Evolutionary conservation across 495 filamentous ascomycete genomes (phyloP).

Genomic region (Copromyces sp.): DNA sequence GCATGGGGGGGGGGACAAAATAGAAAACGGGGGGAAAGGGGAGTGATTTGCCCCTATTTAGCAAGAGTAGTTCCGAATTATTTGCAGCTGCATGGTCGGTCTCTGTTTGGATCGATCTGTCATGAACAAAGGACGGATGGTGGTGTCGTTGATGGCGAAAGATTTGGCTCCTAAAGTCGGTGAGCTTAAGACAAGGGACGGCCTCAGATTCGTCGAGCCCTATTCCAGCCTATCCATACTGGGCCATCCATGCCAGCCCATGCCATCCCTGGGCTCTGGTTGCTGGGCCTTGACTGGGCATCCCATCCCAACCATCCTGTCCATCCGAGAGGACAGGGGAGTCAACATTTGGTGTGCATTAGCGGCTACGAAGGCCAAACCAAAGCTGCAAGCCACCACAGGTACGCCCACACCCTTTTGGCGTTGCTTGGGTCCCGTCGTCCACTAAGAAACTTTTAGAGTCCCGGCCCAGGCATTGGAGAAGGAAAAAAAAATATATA

Average conservation of each 20-base stretch:
- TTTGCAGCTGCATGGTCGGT: conserved; percentile 8
- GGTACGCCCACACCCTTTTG: conserved; percentile 10
- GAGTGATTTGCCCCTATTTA: neutral
- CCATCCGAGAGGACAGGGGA: conserved; percentile 16
- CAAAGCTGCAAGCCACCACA: conserved; percentile 18
- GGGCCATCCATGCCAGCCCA: neutral
- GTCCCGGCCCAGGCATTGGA: neutral
- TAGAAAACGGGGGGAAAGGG: neutral
- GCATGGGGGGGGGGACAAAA: neutral
- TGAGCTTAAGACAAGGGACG: conserved; percentile 22
- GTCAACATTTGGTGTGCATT: conserved; percentile 8
- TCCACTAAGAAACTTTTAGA: neutral
- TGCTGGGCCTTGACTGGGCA: neutral
- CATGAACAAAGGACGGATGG: neutral
- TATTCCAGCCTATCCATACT: neutral
- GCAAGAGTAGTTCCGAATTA: conserved; percentile 1
- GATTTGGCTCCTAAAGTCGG: conserved; percentile 21
- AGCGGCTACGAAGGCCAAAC: conserved; percentile 15
- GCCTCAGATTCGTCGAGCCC: neutral
- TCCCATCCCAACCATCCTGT: conserved; percentile 2
- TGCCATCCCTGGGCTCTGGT: neutral
- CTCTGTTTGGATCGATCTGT: conserved; percentile 5
- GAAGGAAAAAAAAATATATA: neutral
- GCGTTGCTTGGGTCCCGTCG: conserved; percentile 9
- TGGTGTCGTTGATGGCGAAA: conserved; percentile 13